These are phyloP conservation scores for Leptodermis oblonga DNA, from an alignment of 257 asterid species.

Conservation along the genomic window DNA sequence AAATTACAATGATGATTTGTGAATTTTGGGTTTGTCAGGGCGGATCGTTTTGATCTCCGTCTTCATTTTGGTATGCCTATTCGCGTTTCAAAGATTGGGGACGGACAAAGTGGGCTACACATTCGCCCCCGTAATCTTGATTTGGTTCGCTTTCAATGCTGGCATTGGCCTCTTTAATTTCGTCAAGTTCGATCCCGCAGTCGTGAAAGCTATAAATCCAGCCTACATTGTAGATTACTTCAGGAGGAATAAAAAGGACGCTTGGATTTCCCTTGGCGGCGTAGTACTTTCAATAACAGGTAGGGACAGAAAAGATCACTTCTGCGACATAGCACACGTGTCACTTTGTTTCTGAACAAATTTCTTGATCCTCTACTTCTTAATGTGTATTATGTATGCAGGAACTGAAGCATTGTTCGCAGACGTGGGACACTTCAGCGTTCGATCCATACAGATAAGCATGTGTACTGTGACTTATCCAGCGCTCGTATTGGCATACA, in stretches of 20 bases:
- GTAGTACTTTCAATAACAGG: conserved; percentile 53
- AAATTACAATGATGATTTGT: not conserved
- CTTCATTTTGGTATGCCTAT: conserved; percentile 40
- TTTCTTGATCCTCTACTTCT: not conserved
- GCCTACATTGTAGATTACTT: conserved; percentile 41
- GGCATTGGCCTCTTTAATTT: conserved; percentile 55
- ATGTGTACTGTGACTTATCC: conserved; percentile 48
- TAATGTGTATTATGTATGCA: conserved; percentile 22
- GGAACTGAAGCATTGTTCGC: conserved; percentile 74
- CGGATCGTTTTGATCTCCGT: conserved; percentile 40
- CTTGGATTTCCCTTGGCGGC: conserved; percentile 69
- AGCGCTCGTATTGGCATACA: conserved; percentile 39
- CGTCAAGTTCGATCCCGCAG: conserved; percentile 38
- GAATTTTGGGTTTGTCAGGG: conserved; percentile 24
- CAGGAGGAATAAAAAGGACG: conserved; percentile 35
- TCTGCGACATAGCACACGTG: too few species aligned
- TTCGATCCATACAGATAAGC: conserved; percentile 51
- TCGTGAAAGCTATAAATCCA: conserved; percentile 50
- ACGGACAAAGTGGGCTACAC: conserved; percentile 62
- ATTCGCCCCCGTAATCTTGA: conserved; percentile 49
- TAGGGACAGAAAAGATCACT: not conserved
- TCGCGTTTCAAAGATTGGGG: conserved; percentile 50
- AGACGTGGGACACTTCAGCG: conserved; percentile 62
- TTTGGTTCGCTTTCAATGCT: conserved; percentile 48
- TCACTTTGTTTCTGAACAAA: not conserved